Evolutionary conservation across 768 basidiomycete species (phyloP).

Genomic region (Russula dissimulans): DNA sequence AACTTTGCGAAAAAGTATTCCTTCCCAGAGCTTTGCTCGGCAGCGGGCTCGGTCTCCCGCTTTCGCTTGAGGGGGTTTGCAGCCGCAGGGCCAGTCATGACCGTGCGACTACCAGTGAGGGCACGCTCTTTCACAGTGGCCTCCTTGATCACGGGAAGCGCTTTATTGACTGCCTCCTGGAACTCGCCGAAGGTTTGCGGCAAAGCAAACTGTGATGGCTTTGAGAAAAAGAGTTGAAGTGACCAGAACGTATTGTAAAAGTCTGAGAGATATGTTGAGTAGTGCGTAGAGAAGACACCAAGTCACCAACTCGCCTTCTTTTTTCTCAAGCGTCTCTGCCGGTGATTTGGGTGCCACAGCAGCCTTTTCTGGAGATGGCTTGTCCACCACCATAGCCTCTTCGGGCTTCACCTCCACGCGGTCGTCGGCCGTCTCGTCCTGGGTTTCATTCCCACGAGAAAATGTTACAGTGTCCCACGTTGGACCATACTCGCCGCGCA

Average conservation of each 20-base stretch:
- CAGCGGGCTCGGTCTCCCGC: slow-evolving; percentile 43
- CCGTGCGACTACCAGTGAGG: slow-evolving; percentile 67
- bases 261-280: slow-evolving; percentile 32
- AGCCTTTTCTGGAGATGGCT: slow-evolving; percentile 21
- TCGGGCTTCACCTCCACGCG: slow-evolving; percentile 26
- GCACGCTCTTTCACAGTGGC: slow-evolving; percentile 83
- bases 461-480: slow-evolving; percentile 61
- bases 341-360: slow-evolving; percentile 12
- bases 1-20: slow-evolving; percentile 95
- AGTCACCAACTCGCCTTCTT: slow-evolving; percentile 40
- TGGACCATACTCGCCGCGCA: slow-evolving; percentile 80
- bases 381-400: slow-evolving; percentile 60
- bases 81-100: slow-evolving; percentile 22
- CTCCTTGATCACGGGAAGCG: slow-evolving; percentile 72
- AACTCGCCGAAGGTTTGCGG: slow-evolving; percentile 53
- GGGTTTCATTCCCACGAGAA: slow-evolving; percentile 25
- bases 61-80: slow-evolving; percentile 50
- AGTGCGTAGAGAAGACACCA: neutral
- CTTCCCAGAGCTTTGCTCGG: slow-evolving; percentile 39
- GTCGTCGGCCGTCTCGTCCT: slow-evolving; percentile 26
- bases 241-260: slow-evolving; percentile 90
- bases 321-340: slow-evolving; percentile 41
- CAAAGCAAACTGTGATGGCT: slow-evolving; percentile 59
- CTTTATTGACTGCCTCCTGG: slow-evolving; percentile 58
- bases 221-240: slow-evolving; percentile 75